Conservation (phyloP, 1,284 basidiomycete genomes). For the Kwoniella shivajii region DNA sequence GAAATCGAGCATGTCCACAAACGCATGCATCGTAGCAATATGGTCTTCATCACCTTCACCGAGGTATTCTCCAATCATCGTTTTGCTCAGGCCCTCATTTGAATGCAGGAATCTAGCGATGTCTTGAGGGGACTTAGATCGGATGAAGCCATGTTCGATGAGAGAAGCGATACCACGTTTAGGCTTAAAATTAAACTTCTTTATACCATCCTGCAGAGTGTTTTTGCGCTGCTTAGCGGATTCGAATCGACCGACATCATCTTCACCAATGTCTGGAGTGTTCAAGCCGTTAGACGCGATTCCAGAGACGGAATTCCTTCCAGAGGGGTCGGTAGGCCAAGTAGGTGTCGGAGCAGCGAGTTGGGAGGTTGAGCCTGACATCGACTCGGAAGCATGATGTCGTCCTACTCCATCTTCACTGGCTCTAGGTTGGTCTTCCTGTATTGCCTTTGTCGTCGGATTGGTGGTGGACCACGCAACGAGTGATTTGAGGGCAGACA, state of each 20-base stretch:
- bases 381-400: constrained; percentile 18
- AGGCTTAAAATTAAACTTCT: constrained; percentile 98
- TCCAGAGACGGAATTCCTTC: constrained; percentile 20
- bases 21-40: constrained; percentile 91
- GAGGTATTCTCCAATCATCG: constrained; percentile 96
- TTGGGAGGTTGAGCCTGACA: constrained; percentile 41
- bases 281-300: constrained; percentile 53
- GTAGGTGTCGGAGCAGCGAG: constrained; percentile 32
- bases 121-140: constrained; percentile 71
- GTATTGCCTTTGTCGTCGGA: constrained; percentile 6
- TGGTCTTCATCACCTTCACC: constrained; percentile 90
- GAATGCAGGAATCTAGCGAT: constrained; percentile 84
- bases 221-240: constrained; percentile 97
- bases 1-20: constrained; percentile 89
- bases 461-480: constrained; percentile 77
- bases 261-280: constrained; percentile 70
- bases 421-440: constrained; percentile 31
- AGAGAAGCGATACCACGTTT: constrained; percentile 92
- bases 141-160: constrained; percentile 85
- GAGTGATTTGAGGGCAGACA: constrained; percentile 80
- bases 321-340: constrained; percentile 29
- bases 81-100: constrained; percentile 92
- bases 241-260: constrained; percentile 93
- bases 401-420: constrained; percentile 40
- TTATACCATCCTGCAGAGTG: constrained; percentile 90